Percentiles rank a stretch among this genome's conserved stretches.
These are phyloP conservation scores for Pythium coloratum DNA, from an alignment of 352 stramenopile genomes.

Conservation along the genomic window DNA sequence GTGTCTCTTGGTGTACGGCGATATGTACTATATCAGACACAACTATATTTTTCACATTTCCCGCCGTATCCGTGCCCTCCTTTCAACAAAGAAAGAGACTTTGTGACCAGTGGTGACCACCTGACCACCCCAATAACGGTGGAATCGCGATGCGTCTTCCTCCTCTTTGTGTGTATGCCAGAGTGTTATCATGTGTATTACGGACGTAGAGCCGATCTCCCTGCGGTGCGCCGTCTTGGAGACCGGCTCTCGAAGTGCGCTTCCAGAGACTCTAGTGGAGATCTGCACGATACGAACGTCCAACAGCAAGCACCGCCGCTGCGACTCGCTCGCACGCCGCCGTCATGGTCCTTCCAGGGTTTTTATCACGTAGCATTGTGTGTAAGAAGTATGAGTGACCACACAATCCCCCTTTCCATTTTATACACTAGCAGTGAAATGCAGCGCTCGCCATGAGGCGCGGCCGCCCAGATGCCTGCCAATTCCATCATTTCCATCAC, in stretches of 20 bases:
- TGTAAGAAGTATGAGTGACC: slow-evolving; percentile 87
- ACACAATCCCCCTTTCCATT: slow-evolving; percentile 36
- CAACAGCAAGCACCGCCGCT: slow-evolving; percentile 40
- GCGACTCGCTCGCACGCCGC: not conserved
- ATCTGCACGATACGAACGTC: slow-evolving; percentile 77
- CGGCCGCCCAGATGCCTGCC: not conserved
- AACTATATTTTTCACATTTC: not conserved
- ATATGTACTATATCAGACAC: not conserved
- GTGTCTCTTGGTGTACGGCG: slow-evolving; percentile 12
- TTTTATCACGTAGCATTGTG: slow-evolving; percentile 89
- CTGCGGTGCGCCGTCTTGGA: slow-evolving; percentile 1
- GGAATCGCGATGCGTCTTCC: not conserved
- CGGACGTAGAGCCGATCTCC: slow-evolving; percentile 19
- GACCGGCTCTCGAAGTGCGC: slow-evolving; percentile 28
- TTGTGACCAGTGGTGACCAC: no score
- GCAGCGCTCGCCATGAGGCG: not conserved
- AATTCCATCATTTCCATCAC: slow-evolving; percentile 1
- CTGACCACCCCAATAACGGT: no score
- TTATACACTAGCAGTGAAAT: not conserved
- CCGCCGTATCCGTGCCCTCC: no score
- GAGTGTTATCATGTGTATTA: not conserved
- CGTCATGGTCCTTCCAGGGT: slow-evolving; percentile 75
- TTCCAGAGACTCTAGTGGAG: slow-evolving; percentile 37
- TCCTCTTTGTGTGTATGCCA: not conserved
- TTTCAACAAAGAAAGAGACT: no score